These are phyloP conservation scores for Cryptosporidium ryanae DNA, from an alignment of 169 alveolate genomes.

Conservation along the genomic window DNA sequence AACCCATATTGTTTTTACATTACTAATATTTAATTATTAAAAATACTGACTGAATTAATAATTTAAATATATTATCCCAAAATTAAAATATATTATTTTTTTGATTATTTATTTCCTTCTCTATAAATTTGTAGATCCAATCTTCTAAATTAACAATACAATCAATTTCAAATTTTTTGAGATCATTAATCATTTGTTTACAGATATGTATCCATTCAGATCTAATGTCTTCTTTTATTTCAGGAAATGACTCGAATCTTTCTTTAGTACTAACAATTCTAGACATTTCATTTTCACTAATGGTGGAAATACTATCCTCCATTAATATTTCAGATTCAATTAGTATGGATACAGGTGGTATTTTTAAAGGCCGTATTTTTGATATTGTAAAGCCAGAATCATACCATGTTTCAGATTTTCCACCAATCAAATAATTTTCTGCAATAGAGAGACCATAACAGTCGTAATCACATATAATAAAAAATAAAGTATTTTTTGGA, in stretches of 20 bases:
- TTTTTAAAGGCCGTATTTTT: conserved; percentile 17
- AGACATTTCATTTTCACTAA: conserved; percentile 10
- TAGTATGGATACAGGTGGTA: conserved; percentile 19
- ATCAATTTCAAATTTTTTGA: conserved; percentile 48
- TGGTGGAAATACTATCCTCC: not conserved
- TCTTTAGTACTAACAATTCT: conserved; percentile 26
- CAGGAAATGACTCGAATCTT: not conserved
- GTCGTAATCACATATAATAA: conserved; percentile 61
- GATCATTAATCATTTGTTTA: conserved; percentile 26
- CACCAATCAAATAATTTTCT: conserved; percentile 55
- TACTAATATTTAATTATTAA: too few relatives aligned
- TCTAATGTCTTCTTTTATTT: not conserved
- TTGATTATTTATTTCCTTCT: not conserved
- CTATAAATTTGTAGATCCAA: conserved; percentile 19
- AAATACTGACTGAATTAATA: too few relatives aligned
- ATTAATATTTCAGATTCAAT: conserved; percentile 9
- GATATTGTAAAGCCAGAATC: conserved; percentile 47
- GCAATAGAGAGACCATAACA: conserved; percentile 57
- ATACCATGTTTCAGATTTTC: conserved; percentile 43
- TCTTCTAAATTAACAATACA: conserved; percentile 38
- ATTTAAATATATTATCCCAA: not conserved
- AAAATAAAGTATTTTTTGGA: conserved; percentile 29
- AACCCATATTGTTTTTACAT: too few relatives aligned
- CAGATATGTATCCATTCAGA: conserved; percentile 35
- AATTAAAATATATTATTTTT: not conserved